Evolutionary conservation across 2,329 filamentous ascomycete species (phyloP).

Genomic region (Trichoderma pleuroti): DNA sequence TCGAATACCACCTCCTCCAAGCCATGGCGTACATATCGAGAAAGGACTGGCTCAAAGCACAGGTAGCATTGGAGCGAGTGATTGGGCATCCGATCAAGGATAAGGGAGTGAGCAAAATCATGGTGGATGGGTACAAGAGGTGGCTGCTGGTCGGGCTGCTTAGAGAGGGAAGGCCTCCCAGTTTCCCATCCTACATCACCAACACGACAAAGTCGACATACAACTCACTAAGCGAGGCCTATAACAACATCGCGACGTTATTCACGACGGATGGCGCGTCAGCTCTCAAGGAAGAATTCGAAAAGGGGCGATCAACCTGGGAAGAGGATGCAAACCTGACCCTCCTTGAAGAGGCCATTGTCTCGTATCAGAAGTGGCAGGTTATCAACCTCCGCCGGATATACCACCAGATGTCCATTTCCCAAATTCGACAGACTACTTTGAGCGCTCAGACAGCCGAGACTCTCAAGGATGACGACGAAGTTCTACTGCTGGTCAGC

Average conservation of each 20-base stretch:
- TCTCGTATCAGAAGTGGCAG: conserved; percentile 71
- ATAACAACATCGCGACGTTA: conserved; percentile 64
- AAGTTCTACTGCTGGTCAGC: conserved; percentile 46
- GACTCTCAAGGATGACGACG: conserved; percentile 39
- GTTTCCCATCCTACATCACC: conserved; percentile 55
- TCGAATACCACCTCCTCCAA: conserved; percentile 65
- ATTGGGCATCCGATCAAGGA: conserved; percentile 65
- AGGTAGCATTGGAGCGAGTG: conserved; percentile 59
- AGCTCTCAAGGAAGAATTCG: conserved; percentile 61
- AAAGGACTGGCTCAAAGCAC: conserved; percentile 60
- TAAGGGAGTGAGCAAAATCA: conserved; percentile 66
- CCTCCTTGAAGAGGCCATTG: conserved; percentile 65
- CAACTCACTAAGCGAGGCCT: conserved; percentile 60
- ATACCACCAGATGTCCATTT: conserved; percentile 59
- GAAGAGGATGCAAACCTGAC: conserved; percentile 67
- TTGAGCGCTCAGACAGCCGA: conserved; percentile 52
- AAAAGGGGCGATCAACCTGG: conserved; percentile 58
- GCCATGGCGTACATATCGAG: conserved; percentile 62
- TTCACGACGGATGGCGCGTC: conserved; percentile 58
- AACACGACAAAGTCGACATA: conserved; percentile 53
- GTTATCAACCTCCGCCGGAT: conserved; percentile 69
- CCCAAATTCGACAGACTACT: conserved; percentile 50
- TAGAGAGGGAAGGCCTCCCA: conserved; percentile 56
- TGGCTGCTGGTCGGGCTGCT: conserved; percentile 79
- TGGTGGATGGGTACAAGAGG: conserved; percentile 88